Evolutionary conservation across 108 stramenopile species (phyloP).

Genomic region (Discostella stelligeroides): DNA sequence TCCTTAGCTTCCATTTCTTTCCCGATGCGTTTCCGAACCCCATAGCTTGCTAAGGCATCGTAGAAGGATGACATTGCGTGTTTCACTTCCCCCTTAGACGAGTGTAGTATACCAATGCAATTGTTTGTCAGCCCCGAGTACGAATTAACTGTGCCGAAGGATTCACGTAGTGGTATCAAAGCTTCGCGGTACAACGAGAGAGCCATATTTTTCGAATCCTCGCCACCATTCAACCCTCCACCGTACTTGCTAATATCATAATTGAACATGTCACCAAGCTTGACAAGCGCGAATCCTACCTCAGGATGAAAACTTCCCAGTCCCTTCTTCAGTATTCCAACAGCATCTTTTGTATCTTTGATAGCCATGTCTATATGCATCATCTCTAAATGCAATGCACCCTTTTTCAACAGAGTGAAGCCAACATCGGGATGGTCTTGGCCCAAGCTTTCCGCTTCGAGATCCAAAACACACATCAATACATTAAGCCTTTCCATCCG

Average conservation of each 20-base stretch:
- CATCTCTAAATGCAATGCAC: constrained; percentile 46
- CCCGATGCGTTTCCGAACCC: constrained; percentile 25
- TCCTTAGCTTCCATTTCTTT: constrained; percentile 8
- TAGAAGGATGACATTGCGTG: constrained; percentile 48
- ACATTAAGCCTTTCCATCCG: constrained; percentile 37
- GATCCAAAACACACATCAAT: constrained; percentile 38
- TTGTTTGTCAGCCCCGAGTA: constrained; percentile 36
- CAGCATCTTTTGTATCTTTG: constrained; percentile 42
- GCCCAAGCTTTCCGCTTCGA: constrained; percentile 49
- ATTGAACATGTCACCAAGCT: constrained; percentile 45
- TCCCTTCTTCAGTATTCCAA: constrained; percentile 33
- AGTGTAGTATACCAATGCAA: constrained; percentile 43
- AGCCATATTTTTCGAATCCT: constrained; percentile 33
- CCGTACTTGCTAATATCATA: constrained; percentile 13
- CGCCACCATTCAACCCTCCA: constrained; percentile 10
- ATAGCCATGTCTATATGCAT: constrained; percentile 47
- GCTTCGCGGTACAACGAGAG: constrained; percentile 42
- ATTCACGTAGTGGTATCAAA: constrained; percentile 35
- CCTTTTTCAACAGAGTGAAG: constrained; percentile 45
- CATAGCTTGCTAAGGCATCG: constrained; percentile 46
- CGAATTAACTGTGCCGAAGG: constrained; percentile 27
- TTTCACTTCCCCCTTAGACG: constrained; percentile 30
- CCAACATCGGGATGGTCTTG: constrained; percentile 43
- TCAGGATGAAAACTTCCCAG: constrained; percentile 45
- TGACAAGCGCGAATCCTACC: constrained; percentile 30